Evolutionary conservation across 2,329 filamentous ascomycete genomes (phyloP), one percentile per base, ranked within the genome.

Genomic region (Ceratocystis colombiana): DNA sequence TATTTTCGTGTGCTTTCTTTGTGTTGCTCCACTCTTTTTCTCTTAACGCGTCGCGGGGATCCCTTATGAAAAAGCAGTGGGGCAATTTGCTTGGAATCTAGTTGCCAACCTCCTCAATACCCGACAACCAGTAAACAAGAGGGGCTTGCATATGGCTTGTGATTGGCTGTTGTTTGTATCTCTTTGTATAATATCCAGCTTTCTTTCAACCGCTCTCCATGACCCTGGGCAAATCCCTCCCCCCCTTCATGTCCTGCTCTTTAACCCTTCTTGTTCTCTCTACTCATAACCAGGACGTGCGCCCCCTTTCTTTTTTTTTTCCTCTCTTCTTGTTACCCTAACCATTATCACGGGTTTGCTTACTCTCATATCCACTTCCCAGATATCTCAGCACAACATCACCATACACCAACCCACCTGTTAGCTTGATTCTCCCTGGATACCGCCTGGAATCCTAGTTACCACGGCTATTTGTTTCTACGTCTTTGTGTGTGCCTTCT

Each of bases 31-130:
- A 41, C 46, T 45, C 12, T 10, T 20, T 17, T 17, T 33, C 46
- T 63, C 44, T 63, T 63, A 33, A 63, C 61, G 61, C 61, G 61
- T 63, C 28, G 61, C 37, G 12, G 12, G 7, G 7, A 17, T 25
- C 59, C 44, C 20, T 8, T 46, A 15, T n/a, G 17, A 8, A 15
- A 4, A 61, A 48, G 33, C n/a, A 63, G 61, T 50, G 61, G 61
- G 44, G 41, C 28, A n/a, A 45, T 30, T 28, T 41, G 25, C 20
- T 5, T 48, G 37, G 62, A 33, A 62, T 53, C 50, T 28, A 17
- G 44, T 61, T 63, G n/a, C 66, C 66, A 68, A 45, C 66, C 66
- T 66, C 66, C 66, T 33, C 15, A 65, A 64, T 66, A 66, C 45
- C 33, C 3, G 57, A 53, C 28, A 20, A 41, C 33, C 62, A 64